Evolutionary conservation across 1,139 yeast species (phyloP), one percentile per base, ranked within the genome.

Genomic region (Taphrina betulina): DNA sequence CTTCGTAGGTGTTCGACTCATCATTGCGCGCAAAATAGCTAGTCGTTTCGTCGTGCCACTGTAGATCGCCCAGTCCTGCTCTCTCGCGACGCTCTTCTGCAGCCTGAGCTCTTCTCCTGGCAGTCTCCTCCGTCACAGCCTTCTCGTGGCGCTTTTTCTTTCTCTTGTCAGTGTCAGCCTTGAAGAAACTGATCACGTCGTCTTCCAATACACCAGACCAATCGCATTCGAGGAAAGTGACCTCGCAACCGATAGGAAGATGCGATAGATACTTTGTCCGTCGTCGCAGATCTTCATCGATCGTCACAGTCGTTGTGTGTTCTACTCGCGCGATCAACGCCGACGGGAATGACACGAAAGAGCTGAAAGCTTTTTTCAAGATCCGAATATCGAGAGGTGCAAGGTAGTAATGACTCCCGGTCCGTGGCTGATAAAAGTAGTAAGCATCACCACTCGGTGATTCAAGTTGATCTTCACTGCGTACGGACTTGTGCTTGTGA

Each of bases 141-240:
- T 82, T 85, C 54, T 74, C 75, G 14, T 71, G 71, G 10, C 82
- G 75, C 44, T 72, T 72, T 60, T 78, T 77, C 24, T 83, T 73
- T 53, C 97, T 75, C 52, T 78, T 81, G 16, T 69, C 71, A 31
- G 92, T 71, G 61, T 85, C 94, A 23, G 74, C 74, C 45, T 77
- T 74, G 69, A 83, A 88, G 29, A 68, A 66, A 0, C 71, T 69
- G 73, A 84, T 79, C 0, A 83, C 77, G 20, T 79, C 82, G 5
- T 70, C 69, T 2, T 78, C 72, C 0, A 83, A 69, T 29, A 75
- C 63, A 12, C 67, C 71, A 62, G 79, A 69, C 97, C 98, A 92
- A 65, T 87, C 82, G 58, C 96, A 79, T 65, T 92, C 97, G 58
- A 94, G 66, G 62, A 88, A 83, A 12, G 92, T 95, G 44, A 92